Percentiles rank a stretch among this genome's conserved stretches.
Evolutionary conservation across 306 rosid species (phyloP).

Genomic region (Delonix regia): DNA sequence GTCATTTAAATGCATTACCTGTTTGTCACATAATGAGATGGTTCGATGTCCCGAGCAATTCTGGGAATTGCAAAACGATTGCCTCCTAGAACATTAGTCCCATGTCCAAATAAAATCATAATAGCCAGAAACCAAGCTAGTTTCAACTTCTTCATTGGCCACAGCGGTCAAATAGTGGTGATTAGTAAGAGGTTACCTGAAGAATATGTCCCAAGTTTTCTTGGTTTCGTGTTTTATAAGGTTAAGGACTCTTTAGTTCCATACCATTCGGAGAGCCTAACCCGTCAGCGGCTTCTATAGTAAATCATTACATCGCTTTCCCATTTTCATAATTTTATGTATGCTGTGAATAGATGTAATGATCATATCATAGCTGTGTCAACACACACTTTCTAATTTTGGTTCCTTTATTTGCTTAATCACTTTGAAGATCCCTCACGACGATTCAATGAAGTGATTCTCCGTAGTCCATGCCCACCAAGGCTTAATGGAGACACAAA

Average conservation of each 20-base stretch:
- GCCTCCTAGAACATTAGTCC: slow-evolving; percentile 53
- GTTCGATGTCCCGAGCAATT: slow-evolving; percentile 41
- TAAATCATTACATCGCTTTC: slow-evolving; percentile 38
- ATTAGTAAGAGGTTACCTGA: slow-evolving; percentile 25
- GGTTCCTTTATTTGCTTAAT: slow-evolving; percentile 9
- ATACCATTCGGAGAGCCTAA: background rate
- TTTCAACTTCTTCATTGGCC: slow-evolving; percentile 47
- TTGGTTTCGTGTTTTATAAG: slow-evolving; percentile 15
- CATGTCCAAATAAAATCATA: slow-evolving; percentile 31
- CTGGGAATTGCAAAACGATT: slow-evolving; percentile 38
- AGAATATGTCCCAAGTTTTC: slow-evolving; percentile 35
- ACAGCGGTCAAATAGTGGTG: background rate
- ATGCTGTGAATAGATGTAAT: slow-evolving; percentile 27
- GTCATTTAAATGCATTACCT: slow-evolving; percentile 48
- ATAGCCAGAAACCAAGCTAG: slow-evolving; percentile 46
- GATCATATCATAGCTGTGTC: slow-evolving; percentile 44
- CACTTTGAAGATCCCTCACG: slow-evolving; percentile 28
- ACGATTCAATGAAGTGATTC: slow-evolving; percentile 30
- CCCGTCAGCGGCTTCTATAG: background rate
- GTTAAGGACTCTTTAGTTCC: slow-evolving; percentile 18
- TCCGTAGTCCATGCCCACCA: background rate
- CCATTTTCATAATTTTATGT: slow-evolving; percentile 37
- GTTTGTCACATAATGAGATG: slow-evolving; percentile 55
- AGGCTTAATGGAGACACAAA: background rate
- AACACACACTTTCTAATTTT: slow-evolving; percentile 4